Percentiles rank a stretch among this genome's conserved stretches.
phyloP scores from a whole-genome alignment of 2,329 filamentous ascomycete species.

The Cladosporium austrohemisphaericum region DNA sequence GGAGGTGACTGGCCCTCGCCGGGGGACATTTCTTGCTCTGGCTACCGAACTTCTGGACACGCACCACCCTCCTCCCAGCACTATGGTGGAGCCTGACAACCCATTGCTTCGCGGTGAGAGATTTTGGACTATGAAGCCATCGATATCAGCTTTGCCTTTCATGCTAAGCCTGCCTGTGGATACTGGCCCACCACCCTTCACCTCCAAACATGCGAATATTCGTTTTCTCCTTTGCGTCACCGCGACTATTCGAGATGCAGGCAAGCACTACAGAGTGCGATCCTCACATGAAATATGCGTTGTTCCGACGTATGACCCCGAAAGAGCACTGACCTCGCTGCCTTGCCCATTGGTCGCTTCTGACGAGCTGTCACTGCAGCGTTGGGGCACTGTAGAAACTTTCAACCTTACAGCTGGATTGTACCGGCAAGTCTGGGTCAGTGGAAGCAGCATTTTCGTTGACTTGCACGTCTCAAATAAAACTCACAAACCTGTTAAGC shows the following conservation, averaged over 20 bases:
- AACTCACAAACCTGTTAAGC: conserved; percentile 47
- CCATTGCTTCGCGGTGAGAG: conserved; percentile 36
- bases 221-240: conserved; percentile 49
- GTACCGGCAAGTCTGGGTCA: conserved; percentile 58
- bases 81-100: conserved; percentile 46
- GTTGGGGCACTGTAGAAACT: conserved; percentile 40
- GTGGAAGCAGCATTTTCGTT: conserved; percentile 52
- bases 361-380: conserved; percentile 44
- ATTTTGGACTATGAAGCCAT: conserved; percentile 50
- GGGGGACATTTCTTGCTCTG: conserved; percentile 49
- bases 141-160: conserved; percentile 48
- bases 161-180: conserved; percentile 52
- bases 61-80: conserved; percentile 48
- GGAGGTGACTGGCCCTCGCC: conserved; percentile 45
- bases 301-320: conserved; percentile 54
- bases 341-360: conserved; percentile 50
- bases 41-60: conserved; percentile 50
- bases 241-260: conserved; percentile 46
- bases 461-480: conserved; percentile 52
- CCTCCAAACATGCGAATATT: conserved; percentile 50
- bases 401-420: conserved; percentile 51
- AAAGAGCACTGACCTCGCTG: conserved; percentile 52
- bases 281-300: conserved; percentile 49
- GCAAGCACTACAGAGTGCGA: conserved; percentile 48
- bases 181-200: conserved; percentile 53